phyloP scores from a whole-genome alignment of 495 filamentous ascomycete species.

The Podospora tetraspora region DNA sequence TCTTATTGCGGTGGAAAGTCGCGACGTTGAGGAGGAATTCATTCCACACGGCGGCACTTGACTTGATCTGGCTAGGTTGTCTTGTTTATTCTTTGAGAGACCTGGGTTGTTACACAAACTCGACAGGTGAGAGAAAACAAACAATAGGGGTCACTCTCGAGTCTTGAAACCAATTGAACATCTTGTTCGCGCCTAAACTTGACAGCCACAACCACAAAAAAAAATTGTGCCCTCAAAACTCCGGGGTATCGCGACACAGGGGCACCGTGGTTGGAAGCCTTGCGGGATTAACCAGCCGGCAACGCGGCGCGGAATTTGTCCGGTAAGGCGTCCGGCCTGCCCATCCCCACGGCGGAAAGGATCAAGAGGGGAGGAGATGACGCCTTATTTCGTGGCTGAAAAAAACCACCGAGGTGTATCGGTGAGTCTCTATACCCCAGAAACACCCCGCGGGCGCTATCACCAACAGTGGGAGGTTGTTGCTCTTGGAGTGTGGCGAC shows the following conservation, averaged over 20 bases:
- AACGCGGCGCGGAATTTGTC: background rate
- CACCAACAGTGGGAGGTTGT: background rate
- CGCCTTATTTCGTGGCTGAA: background rate
- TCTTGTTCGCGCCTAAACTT: background rate
- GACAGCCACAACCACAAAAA: background rate
- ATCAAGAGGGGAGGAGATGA: background rate
- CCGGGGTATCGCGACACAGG: background rate
- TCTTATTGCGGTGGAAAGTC: background rate
- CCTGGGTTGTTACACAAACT: background rate
- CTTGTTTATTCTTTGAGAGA: background rate
- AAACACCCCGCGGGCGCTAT: background rate
- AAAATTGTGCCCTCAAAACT: background rate
- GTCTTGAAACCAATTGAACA: background rate
- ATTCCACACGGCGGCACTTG: background rate
- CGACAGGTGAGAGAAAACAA: background rate
- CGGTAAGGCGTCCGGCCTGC: background rate
- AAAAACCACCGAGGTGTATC: background rate
- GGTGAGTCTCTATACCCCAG: background rate
- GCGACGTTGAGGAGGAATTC: background rate
- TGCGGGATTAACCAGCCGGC: background rate
- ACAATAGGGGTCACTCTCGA: background rate
- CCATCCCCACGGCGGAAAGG: background rate
- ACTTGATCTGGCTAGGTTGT: background rate
- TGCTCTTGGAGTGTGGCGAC: background rate
- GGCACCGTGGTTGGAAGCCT: background rate